Percentiles rank a stretch among this genome's conserved stretches.
phyloP scores from a whole-genome alignment of 768 basidiomycete genomes.

The Lactarius akahatsu region DNA sequence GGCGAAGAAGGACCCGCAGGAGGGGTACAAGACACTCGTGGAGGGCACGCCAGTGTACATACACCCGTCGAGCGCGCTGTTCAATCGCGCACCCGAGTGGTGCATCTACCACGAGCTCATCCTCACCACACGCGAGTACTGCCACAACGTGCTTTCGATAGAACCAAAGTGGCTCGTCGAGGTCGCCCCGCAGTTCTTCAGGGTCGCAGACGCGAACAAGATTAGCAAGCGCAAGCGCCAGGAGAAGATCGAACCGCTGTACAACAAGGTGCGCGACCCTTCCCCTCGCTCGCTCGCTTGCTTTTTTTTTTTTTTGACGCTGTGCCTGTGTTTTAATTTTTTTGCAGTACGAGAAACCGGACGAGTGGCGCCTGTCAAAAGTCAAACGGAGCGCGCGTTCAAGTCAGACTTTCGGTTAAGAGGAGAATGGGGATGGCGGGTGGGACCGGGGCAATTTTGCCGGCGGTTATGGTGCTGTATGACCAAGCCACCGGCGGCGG shows the following conservation, averaged over 20 bases:
- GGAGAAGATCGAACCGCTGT: slow-evolving; percentile 96
- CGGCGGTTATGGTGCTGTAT: neutral
- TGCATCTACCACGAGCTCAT: slow-evolving; percentile 94
- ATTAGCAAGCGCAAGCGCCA: slow-evolving; percentile 95
- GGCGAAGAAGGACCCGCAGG: slow-evolving; percentile 97
- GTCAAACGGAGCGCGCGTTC: slow-evolving; percentile 89
- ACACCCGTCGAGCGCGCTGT: slow-evolving; percentile 94
- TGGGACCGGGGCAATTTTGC: neutral
- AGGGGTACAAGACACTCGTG: slow-evolving; percentile 96
- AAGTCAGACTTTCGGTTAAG: slow-evolving; percentile 90
- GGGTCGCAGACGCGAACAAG: slow-evolving; percentile 95
- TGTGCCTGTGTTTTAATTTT: neutral
- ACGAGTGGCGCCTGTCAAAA: slow-evolving; percentile 93
- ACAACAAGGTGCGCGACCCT: slow-evolving; percentile 60
- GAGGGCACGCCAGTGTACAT: slow-evolving; percentile 99
- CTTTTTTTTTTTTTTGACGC: neutral
- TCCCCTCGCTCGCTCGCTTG: neutral
- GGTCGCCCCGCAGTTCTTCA: slow-evolving; percentile 98
- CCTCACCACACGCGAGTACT: slow-evolving; percentile 93
- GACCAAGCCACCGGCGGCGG: neutral
- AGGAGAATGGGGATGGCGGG: neutral
- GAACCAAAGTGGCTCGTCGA: slow-evolving; percentile 99
- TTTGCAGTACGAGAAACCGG: slow-evolving; percentile 76
- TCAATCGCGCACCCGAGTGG: slow-evolving; percentile 97
- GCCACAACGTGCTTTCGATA: slow-evolving; percentile 89